Conservation (phyloP, 495 filamentous ascomycete species). For the Aspergillus bertholletiae region DNA sequence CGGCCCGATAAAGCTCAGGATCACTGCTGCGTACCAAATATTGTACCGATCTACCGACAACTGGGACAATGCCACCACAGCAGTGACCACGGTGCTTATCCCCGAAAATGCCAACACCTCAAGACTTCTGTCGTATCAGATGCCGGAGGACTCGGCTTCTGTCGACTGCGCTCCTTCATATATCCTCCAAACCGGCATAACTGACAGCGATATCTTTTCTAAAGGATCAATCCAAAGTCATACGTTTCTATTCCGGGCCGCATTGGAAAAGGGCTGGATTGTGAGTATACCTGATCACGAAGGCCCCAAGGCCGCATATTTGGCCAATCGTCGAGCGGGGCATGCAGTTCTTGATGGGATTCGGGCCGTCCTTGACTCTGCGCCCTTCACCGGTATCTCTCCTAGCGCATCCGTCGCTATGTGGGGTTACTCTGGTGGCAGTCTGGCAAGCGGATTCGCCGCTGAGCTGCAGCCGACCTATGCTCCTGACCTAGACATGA, state of each 20-base stretch:
- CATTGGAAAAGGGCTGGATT: too few relatives aligned
- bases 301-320: constrained; percentile 37
- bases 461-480: constrained; percentile 41
- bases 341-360: constrained; percentile 46
- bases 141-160: constrained; percentile 40
- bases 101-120: neutral
- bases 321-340: constrained; percentile 34
- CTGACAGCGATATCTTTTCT: neutral
- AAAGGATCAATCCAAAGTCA: neutral
- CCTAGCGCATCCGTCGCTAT: constrained; percentile 22
- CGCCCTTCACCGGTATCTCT: neutral
- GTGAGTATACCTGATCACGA: constrained; percentile 46
- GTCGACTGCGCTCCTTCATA: constrained; percentile 25
- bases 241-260: neutral
- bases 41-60: constrained; percentile 48
- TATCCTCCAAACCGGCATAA: constrained; percentile 3
- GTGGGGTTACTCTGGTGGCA: constrained; percentile 51
- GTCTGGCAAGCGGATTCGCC: constrained; percentile 44
- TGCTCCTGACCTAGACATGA: constrained; percentile 39
- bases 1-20: neutral
- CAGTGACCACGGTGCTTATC: constrained; percentile 14
- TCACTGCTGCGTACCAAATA: constrained; percentile 32
- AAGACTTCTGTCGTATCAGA: constrained; percentile 39
- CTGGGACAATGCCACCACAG: constrained; percentile 35
- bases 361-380: constrained; percentile 31